Evolutionary conservation across 1,139 yeast genomes (phyloP).

Genomic region (Blastobotrys malaysiensis): DNA sequence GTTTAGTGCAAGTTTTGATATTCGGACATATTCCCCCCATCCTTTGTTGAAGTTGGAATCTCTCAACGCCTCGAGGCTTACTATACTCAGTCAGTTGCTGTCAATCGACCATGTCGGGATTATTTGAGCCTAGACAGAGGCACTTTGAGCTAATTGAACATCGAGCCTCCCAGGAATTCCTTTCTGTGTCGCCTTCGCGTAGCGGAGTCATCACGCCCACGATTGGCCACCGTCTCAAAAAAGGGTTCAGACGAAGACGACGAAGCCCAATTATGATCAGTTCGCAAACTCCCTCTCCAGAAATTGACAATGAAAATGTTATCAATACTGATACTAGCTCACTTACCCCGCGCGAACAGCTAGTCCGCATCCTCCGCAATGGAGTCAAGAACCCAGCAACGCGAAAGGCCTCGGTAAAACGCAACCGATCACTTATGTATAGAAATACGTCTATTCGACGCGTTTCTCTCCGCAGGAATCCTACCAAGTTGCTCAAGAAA

Average conservation of each 20-base stretch:
- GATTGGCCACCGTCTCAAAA: neutral
- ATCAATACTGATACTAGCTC: neutral
- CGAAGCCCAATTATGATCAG: neutral
- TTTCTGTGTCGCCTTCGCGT: neutral
- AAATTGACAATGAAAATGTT: neutral
- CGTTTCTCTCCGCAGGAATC: neutral
- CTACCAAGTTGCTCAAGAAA: neutral
- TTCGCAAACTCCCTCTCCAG: neutral
- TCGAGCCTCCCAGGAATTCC: neutral
- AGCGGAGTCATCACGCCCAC: neutral
- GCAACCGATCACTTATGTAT: neutral
- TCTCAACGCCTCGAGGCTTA: no score
- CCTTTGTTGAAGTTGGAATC: no score
- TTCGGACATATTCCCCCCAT: no score
- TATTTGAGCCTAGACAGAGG: neutral
- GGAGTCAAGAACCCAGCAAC: neutral
- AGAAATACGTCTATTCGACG: neutral
- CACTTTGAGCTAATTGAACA: neutral
- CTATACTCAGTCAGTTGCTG: no score
- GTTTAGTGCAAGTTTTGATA: neutral
- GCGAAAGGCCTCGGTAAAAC: neutral
- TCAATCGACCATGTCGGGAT: neutral
- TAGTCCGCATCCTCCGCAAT: neutral
- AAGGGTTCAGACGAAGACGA: neutral
- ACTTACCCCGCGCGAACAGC: neutral